Conservation (phyloP, 2,329 filamentous ascomycete species). For the Epichloe bromicola region DNA sequence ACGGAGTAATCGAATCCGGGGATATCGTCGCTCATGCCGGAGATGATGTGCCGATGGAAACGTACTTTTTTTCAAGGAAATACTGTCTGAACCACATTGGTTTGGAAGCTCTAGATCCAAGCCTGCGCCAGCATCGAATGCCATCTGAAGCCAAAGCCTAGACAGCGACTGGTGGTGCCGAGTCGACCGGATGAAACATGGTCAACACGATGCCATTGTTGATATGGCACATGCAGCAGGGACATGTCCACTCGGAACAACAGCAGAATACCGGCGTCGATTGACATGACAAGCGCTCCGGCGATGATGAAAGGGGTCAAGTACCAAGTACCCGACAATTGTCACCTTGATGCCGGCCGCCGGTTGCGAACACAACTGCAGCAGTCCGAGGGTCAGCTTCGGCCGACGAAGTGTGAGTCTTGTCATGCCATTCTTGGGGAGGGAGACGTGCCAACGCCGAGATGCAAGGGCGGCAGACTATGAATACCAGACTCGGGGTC, state of each 20-base stretch:
- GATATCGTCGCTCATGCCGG: not conserved
- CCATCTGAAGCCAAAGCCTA: not conserved
- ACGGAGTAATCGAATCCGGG: not conserved
- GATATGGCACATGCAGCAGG: not conserved
- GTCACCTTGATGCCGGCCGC: not conserved
- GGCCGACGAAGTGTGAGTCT: not conserved
- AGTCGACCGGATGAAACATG: not conserved
- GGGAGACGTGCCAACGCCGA: not conserved
- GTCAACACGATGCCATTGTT: not conserved
- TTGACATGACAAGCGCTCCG: not conserved
- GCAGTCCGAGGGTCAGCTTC: not conserved
- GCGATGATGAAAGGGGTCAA: not conserved
- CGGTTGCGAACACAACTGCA: not conserved
- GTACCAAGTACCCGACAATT: not conserved
- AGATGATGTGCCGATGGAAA: not conserved
- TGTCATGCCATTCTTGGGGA: not conserved
- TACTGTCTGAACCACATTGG: not conserved
- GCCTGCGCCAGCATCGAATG: not conserved
- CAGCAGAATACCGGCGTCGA: not conserved
- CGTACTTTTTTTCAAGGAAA: not conserved
- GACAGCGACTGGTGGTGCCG: not conserved
- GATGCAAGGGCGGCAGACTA: not conserved
- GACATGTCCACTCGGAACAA: not conserved
- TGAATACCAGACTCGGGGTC: not conserved
- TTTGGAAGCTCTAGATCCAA: not conserved